Percentiles rank a stretch among this genome's conserved stretches.
These are phyloP conservation scores for Fagopyrum homotropicum DNA, from an alignment of 148 eudicot species.

Conservation along the genomic window DNA sequence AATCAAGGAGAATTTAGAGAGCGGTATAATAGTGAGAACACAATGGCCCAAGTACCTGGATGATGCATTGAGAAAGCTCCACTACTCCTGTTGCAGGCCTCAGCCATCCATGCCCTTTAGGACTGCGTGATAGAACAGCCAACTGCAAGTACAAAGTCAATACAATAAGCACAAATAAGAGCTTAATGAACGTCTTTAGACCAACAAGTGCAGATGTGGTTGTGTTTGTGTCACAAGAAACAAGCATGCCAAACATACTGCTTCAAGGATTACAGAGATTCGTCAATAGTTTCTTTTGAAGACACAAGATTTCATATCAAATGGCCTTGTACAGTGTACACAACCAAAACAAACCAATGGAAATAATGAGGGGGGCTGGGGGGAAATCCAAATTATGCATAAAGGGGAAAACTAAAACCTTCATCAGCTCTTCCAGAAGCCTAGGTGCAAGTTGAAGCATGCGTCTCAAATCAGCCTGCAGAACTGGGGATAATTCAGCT, in stretches of 20 bases:
- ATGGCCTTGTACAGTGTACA: neutral
- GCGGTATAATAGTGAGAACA: neutral
- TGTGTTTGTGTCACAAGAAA: neutral
- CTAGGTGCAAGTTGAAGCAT: conserved; percentile 11
- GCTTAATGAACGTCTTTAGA: neutral
- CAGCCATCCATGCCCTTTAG: conserved; percentile 29
- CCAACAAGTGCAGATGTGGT: neutral
- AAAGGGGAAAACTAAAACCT: neutral
- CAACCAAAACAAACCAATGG: neutral
- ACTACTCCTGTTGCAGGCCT: conserved; percentile 29
- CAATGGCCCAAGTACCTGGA: conserved; percentile 20
- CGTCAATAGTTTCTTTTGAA: neutral
- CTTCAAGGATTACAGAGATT: neutral
- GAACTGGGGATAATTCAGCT: conserved; percentile 11
- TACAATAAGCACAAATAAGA: neutral
- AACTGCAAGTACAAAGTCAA: conserved; percentile 14
- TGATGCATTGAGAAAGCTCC: conserved; percentile 27
- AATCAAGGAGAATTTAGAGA: neutral
- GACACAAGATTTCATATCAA: neutral
- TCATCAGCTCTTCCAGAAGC: conserved; percentile 5
- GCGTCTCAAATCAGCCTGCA: conserved; percentile 7
- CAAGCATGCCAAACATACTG: neutral
- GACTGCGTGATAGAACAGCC: conserved; percentile 22
- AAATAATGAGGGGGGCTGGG: neutral
- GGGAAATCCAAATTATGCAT: neutral